Percentiles rank a stretch among this genome's conserved stretches.
Evolutionary conservation across 768 basidiomycete genomes (phyloP).

Genomic region (Gyrodon lividus): DNA sequence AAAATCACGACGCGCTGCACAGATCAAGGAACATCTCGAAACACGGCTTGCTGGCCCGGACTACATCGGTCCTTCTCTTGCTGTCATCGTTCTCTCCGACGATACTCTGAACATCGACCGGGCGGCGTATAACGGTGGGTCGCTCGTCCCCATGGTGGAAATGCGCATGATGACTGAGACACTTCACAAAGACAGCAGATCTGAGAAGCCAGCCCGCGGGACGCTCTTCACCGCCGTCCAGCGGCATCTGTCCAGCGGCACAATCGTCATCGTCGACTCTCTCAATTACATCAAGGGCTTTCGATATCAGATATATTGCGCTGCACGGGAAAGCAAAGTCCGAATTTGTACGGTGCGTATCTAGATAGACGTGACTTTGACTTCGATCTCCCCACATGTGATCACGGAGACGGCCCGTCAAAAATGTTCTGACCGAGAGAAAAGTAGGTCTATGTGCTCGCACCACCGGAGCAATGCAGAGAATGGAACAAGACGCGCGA

Average conservation of each 20-base stretch:
- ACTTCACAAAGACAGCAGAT: conserved; percentile 54
- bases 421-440: conserved; percentile 7
- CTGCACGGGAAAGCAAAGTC: conserved; percentile 83
- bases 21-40: conserved; percentile 62
- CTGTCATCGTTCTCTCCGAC: conserved; percentile 64
- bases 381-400: not conserved
- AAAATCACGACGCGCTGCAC: conserved; percentile 70
- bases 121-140: conserved; percentile 70
- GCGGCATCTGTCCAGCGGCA: conserved; percentile 66
- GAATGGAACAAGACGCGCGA: conserved; percentile 66
- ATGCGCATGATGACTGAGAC: not conserved
- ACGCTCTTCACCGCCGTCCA: conserved; percentile 82
- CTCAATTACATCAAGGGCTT: conserved; percentile 99
- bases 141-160: not conserved
- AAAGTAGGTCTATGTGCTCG: conserved; percentile 70
- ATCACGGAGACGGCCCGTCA: not conserved
- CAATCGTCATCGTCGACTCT: conserved; percentile 85
- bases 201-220: conserved; percentile 88
- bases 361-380: not conserved
- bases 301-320: conserved; percentile 97
- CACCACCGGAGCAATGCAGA: conserved; percentile 71
- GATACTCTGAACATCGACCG: conserved; percentile 63
- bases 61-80: conserved; percentile 53
- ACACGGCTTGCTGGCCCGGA: conserved; percentile 43
- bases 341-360: conserved; percentile 80